phyloP scores from a whole-genome alignment of 2,329 filamentous ascomycete genomes.

The Arthrobotrys conoides region DNA sequence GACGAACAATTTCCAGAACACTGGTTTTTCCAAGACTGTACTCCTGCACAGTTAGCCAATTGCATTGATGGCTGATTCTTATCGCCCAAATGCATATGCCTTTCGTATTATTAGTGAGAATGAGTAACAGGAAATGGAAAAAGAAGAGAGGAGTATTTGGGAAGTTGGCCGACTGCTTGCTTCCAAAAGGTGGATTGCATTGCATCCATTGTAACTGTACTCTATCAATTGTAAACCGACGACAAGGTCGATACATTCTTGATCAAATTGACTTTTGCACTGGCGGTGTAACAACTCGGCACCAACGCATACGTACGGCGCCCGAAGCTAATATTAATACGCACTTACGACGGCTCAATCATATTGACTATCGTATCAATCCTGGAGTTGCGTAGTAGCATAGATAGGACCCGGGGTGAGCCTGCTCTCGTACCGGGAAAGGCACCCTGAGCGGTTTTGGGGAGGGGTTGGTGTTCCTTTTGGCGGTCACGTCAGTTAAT shows the following conservation, averaged over 20 bases:
- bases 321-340: background rate
- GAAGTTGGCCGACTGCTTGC: background rate
- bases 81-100: conserved; percentile 44
- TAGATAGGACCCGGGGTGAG: conserved; percentile 13
- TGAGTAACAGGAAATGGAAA: conserved; percentile 54
- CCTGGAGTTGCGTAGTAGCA: background rate
- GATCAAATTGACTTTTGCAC: conserved; percentile 4
- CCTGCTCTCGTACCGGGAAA: conserved; percentile 22
- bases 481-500: conserved; percentile 56
- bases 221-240: background rate
- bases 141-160: background rate
- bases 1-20: conserved; percentile 29
- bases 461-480: conserved; percentile 32
- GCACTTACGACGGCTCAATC: background rate
- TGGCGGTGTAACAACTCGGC: conserved; percentile 13
- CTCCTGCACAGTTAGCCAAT: conserved; percentile 52
- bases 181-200: background rate
- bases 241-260: background rate
- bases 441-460: conserved; percentile 12
- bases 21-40: conserved; percentile 31
- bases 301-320: conserved; percentile 2
- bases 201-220: background rate
- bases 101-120: conserved; percentile 55
- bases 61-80: conserved; percentile 38
- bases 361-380: too few relatives aligned